phyloP scores from a whole-genome alignment of 2,329 filamentous ascomycete genomes.

The Botryosphaeria dothidea region DNA sequence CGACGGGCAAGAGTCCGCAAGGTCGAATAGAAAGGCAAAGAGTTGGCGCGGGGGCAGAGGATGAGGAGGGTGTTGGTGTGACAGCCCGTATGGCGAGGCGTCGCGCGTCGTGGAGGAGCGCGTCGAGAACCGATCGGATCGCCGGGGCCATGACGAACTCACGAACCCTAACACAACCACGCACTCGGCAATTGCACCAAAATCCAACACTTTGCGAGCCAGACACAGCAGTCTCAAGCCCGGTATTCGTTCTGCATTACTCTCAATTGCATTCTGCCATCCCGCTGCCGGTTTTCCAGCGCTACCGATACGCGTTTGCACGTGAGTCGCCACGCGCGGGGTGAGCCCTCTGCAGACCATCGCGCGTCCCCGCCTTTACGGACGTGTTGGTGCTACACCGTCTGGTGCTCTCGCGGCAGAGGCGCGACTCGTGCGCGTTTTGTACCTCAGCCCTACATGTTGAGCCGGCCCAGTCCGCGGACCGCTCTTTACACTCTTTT shows the following conservation, averaged over 20 bases:
- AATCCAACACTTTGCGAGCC: not conserved
- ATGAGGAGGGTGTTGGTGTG: not conserved
- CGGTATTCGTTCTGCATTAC: not conserved
- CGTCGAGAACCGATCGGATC: not conserved
- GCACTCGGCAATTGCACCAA: not conserved
- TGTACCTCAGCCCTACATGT: constrained; percentile 5
- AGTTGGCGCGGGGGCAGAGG: not conserved
- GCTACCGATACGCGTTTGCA: not conserved
- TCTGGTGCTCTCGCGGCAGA: not conserved
- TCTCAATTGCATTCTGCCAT: not conserved
- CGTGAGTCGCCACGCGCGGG: constrained; percentile 4
- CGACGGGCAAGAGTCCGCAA: constrained; percentile 4
- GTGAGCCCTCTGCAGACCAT: not conserved
- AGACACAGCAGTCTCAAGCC: not conserved
- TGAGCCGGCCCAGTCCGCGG: not conserved
- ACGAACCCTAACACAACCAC: not conserved
- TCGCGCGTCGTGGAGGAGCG: constrained; percentile 8
- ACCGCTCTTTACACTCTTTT: not conserved
- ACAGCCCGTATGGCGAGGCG: constrained; percentile 2
- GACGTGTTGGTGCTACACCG: not conserved
- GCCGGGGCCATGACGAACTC: not conserved
- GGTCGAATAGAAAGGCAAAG: not conserved
- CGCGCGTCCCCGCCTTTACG: not conserved
- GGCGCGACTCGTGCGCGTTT: constrained; percentile 6
- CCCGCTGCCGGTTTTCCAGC: not conserved